Evolutionary conservation across 495 filamentous ascomycete genomes (phyloP), one percentile per base, ranked within the genome.

Genomic region (Neurospora sp.): DNA sequence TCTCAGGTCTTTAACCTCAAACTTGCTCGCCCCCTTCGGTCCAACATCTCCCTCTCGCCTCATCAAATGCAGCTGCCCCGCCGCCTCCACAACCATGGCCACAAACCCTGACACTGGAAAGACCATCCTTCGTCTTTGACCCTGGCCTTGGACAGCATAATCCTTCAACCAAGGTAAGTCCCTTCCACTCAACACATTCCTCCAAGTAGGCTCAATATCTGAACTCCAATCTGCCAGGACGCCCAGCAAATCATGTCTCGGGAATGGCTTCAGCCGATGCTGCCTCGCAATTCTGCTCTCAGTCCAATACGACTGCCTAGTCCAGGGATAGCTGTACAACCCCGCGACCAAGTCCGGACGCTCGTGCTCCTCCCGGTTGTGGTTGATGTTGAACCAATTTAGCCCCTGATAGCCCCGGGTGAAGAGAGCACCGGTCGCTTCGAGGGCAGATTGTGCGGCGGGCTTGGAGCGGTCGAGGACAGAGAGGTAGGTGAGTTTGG

Each of bases 281-380:
- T 86, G 82, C 41, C 76, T 71, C 1, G 76, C 78, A n/a, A 85
- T 72, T 8, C 86, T 82, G 41, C 76, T 83, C 73, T 89, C 87
- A 42, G 76, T 74, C 86, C 86, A 89, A 70, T 82, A 81, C 17
- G 69, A 53, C 5, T 80, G 78, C 39, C 84, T 82, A 9, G 86
- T 74, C 87, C 87, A 89, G 0, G 86, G 81, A 59, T 90, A 90
- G 3, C 79, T 69, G 31, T 82, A 85, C 27, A 89, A 75, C 27
- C 85, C 82, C 6, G 79, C 37, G 3, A 88, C 69, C 2, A 81
- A 22, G 1, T 88, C 87, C 16, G 82, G 81, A 38, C 74, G 75
- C 69, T 81, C 78, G 16, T 73, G 70, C 75, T 82, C 81, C 61
- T 79, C 74, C 68, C 73, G 48, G 53, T 78, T 74, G 65, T 82